A percentile compares a stretch with the other conserved stretches of the same genome.
Conservation (phyloP, 176 grass and related monocot species). For the Oryza glumipatula region DNA sequence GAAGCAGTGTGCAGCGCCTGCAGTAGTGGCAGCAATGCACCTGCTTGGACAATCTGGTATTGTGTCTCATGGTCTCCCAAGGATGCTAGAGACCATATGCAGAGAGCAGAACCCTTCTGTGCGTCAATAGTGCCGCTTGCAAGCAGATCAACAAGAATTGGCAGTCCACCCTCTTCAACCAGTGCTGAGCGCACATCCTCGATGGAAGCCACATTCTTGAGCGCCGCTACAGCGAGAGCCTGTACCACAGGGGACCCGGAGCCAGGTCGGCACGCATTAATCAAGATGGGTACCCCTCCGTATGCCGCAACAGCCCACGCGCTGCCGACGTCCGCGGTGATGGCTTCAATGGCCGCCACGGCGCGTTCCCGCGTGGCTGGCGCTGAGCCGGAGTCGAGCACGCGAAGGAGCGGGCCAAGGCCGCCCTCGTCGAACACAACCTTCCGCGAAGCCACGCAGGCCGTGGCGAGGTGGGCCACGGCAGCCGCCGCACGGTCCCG, state of each 20-base stretch:
- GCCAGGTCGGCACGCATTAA: slow-evolving; percentile 71
- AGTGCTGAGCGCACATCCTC: slow-evolving; percentile 67
- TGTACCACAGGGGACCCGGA: slow-evolving; percentile 56
- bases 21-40: slow-evolving; percentile 61
- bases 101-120: slow-evolving; percentile 58
- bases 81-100: slow-evolving; percentile 68
- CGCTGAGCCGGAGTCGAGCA: slow-evolving; percentile 60
- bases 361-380: slow-evolving; percentile 52
- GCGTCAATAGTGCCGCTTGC: slow-evolving; percentile 46
- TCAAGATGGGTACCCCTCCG: slow-evolving; percentile 67
- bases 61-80: slow-evolving; percentile 59
- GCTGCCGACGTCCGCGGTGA: slow-evolving; percentile 54
- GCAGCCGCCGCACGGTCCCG: slow-evolving; percentile 56
- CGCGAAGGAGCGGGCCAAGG: slow-evolving; percentile 72
- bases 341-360: slow-evolving; percentile 60
- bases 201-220: slow-evolving; percentile 65
- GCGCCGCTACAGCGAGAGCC: slow-evolving; percentile 51
- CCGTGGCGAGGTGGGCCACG: slow-evolving; percentile 54
- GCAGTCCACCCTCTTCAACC: slow-evolving; percentile 74
- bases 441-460: slow-evolving; percentile 62
- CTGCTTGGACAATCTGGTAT: slow-evolving; percentile 62
- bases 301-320: slow-evolving; percentile 82
- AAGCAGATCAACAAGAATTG: slow-evolving; percentile 66
- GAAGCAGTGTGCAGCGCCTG: slow-evolving; percentile 59
- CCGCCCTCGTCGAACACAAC: slow-evolving; percentile 78